Evolutionary conservation across 2,329 filamentous ascomycete species (phyloP).

Genomic region (Thelonectria olida): DNA sequence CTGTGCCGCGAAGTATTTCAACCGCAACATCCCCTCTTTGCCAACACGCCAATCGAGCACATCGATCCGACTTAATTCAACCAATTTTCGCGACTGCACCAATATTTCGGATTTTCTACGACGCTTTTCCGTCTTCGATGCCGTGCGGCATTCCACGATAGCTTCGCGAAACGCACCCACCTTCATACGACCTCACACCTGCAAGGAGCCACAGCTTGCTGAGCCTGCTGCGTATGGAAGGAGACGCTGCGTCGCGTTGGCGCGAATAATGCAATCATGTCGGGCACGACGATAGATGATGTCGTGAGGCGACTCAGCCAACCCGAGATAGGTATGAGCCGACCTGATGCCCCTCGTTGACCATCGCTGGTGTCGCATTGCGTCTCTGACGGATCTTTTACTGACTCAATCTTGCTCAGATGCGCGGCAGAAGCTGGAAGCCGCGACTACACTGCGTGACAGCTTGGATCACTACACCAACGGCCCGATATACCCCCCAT

Average conservation of each 20-base stretch:
- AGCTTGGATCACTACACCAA: conserved; percentile 88
- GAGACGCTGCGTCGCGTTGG: conserved; percentile 45
- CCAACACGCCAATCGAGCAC: conserved; percentile 15
- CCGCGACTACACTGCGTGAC: conserved; percentile 88
- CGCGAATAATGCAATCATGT: conserved; percentile 66
- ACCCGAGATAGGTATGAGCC: conserved; percentile 62
- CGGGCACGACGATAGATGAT: conserved; percentile 68
- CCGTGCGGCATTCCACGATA: conserved; percentile 29
- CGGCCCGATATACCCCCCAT: conserved; percentile 78
- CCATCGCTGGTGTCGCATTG: conserved; percentile 33
- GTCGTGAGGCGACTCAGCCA: conserved; percentile 68
- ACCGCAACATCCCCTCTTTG: conserved; percentile 2
- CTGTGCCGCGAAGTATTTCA: conserved; percentile 14
- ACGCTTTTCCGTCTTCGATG: conserved; percentile 9
- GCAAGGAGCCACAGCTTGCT: conserved; percentile 30
- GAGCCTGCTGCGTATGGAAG: conserved; percentile 47
- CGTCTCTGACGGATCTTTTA: neutral
- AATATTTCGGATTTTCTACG: neutral
- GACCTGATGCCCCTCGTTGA: conserved; percentile 2
- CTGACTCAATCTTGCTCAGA: conserved; percentile 61
- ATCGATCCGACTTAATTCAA: neutral
- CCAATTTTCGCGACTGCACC: neutral
- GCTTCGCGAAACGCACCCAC: conserved; percentile 35
- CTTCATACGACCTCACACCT: conserved; percentile 27
- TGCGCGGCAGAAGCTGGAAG: conserved; percentile 80